Base-by-base conservation (phyloP, 257 asterid species). In the Petunia secreta region DNA sequence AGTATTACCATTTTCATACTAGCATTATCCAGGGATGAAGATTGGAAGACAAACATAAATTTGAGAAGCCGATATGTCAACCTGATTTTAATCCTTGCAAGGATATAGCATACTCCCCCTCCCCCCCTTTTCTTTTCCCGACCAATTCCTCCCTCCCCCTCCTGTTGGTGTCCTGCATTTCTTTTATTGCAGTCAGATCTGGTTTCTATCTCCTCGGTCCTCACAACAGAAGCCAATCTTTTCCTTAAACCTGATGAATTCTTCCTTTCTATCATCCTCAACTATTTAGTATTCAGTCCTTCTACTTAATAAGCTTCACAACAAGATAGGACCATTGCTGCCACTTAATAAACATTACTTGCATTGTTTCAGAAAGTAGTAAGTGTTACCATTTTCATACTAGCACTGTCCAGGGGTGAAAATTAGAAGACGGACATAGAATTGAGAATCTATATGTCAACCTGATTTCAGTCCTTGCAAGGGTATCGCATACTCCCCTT, bases 181-280 rank as follows among this genome's bases (percentile, higher is more conserved):
- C 75, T 67, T 67, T n/a, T 15, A 43, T 55, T 9, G n/a, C 54
- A 66, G 39, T 67, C 55, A 4, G 15, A 67, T 67, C 75, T 67
- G 39, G 55, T 67, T 64, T 67, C 75, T 67, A 67, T 16, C 37
- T 67, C 75, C 75, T n/a, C 38, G 41, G 14, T 67, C 75, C 75
- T n/a, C 38, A 66, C 7, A 15, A 41, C 13, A 15, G 54, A 66
- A 41, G 11, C 75, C 75, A 66, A 43, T 43, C 43, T 48, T 62
- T 43, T 15, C 15, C 75, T 67, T n/a, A n/a, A 67, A 8, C 55
- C 75, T 40, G 74, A 40, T 65, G 8, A 40, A 65, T 65, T 65
- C 15, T 41, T 67, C 53, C 39, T 7, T 67, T 67, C 75, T n/a
- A 67, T n/a, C 55, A 67, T n/a, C 75, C 55, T 41, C 75, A 36